phyloP scores from a whole-genome alignment of 2,329 filamentous ascomycete genomes.

The Monosporascus sp. region DNA sequence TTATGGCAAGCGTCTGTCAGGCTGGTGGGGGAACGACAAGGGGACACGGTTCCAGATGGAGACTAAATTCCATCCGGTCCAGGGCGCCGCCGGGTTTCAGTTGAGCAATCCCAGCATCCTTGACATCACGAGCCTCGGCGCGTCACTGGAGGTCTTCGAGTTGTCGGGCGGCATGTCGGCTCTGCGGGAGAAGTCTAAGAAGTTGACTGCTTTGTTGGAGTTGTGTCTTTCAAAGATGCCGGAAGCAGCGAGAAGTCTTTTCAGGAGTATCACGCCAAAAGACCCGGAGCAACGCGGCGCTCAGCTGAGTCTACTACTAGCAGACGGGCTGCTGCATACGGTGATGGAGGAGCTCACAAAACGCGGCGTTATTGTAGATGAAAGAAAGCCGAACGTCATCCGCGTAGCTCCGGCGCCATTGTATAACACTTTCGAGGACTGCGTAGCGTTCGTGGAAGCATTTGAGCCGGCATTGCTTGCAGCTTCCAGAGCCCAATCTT shows the following conservation, averaged over 20 bases:
- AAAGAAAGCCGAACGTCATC: conserved; percentile 70
- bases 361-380: conserved; percentile 64
- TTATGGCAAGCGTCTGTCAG: conserved; percentile 55
- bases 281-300: conserved; percentile 62
- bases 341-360: conserved; percentile 58
- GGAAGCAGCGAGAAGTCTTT: conserved; percentile 32
- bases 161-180: conserved; percentile 55
- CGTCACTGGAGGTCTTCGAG: conserved; percentile 66
- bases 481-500: conserved; percentile 10
- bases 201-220: conserved; percentile 65
- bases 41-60: conserved; percentile 67
- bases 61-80: conserved; percentile 65
- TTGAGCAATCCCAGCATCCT: conserved; percentile 70
- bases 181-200: conserved; percentile 60
- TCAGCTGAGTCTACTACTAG: conserved; percentile 59
- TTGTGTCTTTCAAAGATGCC: conserved; percentile 42
- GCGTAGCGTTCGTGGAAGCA: conserved; percentile 50
- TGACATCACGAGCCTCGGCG: conserved; percentile 65
- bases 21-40: conserved; percentile 78
- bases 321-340: conserved; percentile 53
- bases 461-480: conserved; percentile 27
- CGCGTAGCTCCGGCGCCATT: conserved; percentile 68
- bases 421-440: conserved; percentile 67
- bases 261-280: conserved; percentile 60
- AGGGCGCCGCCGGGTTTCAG: conserved; percentile 71